Evolutionary conservation across 1,139 yeast genomes (phyloP).

Genomic region (Saccharomycopsis crataegensis): DNA sequence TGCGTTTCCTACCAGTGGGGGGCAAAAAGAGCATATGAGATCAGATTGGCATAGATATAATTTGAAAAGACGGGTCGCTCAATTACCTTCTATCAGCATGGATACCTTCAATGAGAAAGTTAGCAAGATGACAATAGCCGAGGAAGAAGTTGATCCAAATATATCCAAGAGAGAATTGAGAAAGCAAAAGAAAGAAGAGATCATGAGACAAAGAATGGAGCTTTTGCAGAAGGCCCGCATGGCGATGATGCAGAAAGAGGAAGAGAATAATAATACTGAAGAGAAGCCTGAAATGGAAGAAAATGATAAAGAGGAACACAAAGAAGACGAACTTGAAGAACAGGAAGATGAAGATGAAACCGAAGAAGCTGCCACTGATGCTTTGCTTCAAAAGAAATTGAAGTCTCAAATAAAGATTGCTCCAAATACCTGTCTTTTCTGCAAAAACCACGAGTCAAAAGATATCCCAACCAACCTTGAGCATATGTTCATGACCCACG

Average conservation of each 20-base stretch:
- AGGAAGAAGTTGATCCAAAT: conserved; percentile 40
- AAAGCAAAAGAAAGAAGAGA: conserved; percentile 53
- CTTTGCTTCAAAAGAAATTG: conserved; percentile 47
- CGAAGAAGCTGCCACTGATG: conserved; percentile 35
- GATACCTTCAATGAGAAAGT: conserved; percentile 72
- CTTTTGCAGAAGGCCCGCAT: conserved; percentile 26
- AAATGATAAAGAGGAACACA: conserved; percentile 25
- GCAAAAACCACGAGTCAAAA: conserved; percentile 43
- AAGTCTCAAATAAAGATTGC: conserved; percentile 63
- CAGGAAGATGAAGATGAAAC: conserved; percentile 22
- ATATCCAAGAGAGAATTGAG: conserved; percentile 57
- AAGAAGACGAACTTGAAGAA: conserved; percentile 21
- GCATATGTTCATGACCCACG: conserved; percentile 75
- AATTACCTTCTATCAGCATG: conserved; percentile 70
- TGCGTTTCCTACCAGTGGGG: conserved; percentile 66
- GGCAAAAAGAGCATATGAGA: conserved; percentile 86
- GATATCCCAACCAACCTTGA: conserved; percentile 56
- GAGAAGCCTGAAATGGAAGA: conserved; percentile 21
- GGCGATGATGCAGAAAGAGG: conserved; percentile 30
- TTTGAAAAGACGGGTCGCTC: conserved; percentile 85
- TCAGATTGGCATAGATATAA: conserved; percentile 95
- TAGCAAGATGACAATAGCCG: conserved; percentile 43
- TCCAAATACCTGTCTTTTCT: conserved; percentile 70
- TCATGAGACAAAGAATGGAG: conserved; percentile 6
- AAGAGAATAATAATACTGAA: conserved; percentile 20